A percentile compares a stretch with the other conserved stretches of the same genome.
Evolutionary conservation across 2,329 filamentous ascomycete genomes (phyloP).

Genomic region (Fusarium sp.): DNA sequence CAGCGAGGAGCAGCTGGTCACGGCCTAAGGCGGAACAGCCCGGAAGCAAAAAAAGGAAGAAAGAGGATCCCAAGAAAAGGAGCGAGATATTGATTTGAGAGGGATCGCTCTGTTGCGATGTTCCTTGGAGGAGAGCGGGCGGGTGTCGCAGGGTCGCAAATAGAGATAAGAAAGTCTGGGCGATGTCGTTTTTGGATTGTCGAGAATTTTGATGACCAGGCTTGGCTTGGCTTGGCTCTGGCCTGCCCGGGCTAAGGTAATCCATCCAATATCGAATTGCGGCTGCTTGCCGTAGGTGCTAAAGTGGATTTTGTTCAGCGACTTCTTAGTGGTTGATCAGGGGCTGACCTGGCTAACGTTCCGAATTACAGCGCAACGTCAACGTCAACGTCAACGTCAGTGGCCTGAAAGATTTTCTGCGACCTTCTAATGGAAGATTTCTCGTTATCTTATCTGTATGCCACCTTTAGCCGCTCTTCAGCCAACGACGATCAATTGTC

Average conservation of each 20-base stretch:
- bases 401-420: constrained; percentile 33
- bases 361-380: constrained; percentile 14
- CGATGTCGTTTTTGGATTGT: constrained; percentile 40
- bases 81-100: constrained; percentile 2
- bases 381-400: constrained; percentile 7
- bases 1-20: constrained; percentile 32
- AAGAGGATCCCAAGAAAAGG: constrained; percentile 30
- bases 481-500: background rate
- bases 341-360: constrained; percentile 3
- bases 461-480: background rate
- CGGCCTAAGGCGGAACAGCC: constrained; percentile 26
- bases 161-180: constrained; percentile 31
- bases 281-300: constrained; percentile 29
- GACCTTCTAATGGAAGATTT: constrained; percentile 5
- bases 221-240: constrained; percentile 5
- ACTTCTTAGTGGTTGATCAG: constrained; percentile 32
- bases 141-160: constrained; percentile 36
- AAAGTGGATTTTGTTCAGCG: constrained; percentile 22
- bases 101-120: constrained; percentile 24
- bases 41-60: constrained; percentile 20
- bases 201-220: constrained; percentile 39
- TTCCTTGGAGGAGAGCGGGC: constrained; percentile 15
- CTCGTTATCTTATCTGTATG: constrained; percentile 15
- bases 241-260: constrained; percentile 18
- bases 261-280: constrained; percentile 29